These are phyloP conservation scores for Sanguinoderma infundibulare DNA, from an alignment of 1,284 basidiomycete species.

Conservation along the genomic window DNA sequence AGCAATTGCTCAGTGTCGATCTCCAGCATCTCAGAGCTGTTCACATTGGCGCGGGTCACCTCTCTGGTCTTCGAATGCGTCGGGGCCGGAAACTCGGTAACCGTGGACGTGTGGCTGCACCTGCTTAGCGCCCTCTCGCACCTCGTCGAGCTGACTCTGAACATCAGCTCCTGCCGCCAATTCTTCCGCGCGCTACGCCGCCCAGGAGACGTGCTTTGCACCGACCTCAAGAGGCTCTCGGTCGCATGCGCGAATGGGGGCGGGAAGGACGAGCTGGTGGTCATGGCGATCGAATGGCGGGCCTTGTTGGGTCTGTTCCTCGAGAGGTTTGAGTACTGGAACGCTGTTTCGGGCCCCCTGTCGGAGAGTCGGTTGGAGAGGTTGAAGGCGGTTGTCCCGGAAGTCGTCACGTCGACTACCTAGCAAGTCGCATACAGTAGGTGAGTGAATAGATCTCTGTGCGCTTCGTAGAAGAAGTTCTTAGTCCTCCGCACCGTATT, in stretches of 20 bases:
- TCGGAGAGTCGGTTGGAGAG: background rate
- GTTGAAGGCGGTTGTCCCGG: background rate
- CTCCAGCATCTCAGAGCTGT: background rate
- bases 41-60: background rate
- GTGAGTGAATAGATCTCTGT: background rate
- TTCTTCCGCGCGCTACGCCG: background rate
- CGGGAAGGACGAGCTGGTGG: constrained; percentile 1
- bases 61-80: background rate
- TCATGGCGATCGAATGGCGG: constrained; percentile 2
- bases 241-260: background rate
- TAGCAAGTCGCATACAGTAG: background rate
- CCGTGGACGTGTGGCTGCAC: background rate
- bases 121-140: background rate
- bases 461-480: background rate
- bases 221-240: background rate
- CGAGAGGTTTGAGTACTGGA: background rate
- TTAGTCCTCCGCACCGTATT: background rate
- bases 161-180: background rate
- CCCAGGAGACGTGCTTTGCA: background rate
- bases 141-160: background rate
- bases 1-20: background rate
- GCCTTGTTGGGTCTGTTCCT: background rate
- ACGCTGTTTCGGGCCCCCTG: background rate
- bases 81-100: background rate
- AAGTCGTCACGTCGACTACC: background rate